phyloP scores from a whole-genome alignment of 257 asterid genomes.

The Solanum habrochaites region DNA sequence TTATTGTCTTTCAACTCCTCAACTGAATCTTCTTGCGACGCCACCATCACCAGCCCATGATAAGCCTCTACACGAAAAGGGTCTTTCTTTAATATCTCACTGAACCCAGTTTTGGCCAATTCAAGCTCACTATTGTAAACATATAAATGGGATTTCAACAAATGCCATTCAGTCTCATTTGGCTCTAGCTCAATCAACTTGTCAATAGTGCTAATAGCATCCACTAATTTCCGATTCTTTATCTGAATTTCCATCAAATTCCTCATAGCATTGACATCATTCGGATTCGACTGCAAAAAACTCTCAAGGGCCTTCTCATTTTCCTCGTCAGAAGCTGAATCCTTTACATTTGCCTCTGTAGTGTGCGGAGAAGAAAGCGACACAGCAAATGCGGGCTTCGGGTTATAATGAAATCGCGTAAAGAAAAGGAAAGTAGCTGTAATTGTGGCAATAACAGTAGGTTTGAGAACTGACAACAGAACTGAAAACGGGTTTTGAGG shows the following conservation, averaged over 20 bases:
- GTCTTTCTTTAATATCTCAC: constrained; percentile 42
- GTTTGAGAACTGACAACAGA: neutral
- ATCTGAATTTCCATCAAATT: constrained; percentile 58
- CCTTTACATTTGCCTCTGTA: constrained; percentile 18
- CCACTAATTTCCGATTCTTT: constrained; percentile 37
- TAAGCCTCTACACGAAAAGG: constrained; percentile 74
- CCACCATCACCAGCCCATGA: constrained; percentile 70
- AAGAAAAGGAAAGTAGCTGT: neutral
- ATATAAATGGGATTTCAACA: constrained; percentile 8
- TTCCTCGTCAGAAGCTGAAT: constrained; percentile 21
- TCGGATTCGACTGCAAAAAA: constrained; percentile 34
- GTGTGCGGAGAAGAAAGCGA: neutral
- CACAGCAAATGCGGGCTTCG: neutral
- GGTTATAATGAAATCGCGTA: neutral
- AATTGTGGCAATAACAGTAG: neutral
- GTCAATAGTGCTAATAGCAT: neutral
- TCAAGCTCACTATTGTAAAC: constrained; percentile 35
- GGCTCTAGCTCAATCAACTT: neutral
- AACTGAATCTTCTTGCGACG: constrained; percentile 39
- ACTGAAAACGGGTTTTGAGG: neutral
- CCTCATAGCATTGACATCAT: constrained; percentile 31
- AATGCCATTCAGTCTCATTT: neutral
- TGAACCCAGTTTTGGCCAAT: constrained; percentile 43
- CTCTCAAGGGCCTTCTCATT: constrained; percentile 32
- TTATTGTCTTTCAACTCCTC: constrained; percentile 38